A percentile compares a stretch with the other conserved stretches of the same genome.
phyloP scores from a whole-genome alignment of 768 basidiomycete genomes.

The Boletus rubroflammeus region DNA sequence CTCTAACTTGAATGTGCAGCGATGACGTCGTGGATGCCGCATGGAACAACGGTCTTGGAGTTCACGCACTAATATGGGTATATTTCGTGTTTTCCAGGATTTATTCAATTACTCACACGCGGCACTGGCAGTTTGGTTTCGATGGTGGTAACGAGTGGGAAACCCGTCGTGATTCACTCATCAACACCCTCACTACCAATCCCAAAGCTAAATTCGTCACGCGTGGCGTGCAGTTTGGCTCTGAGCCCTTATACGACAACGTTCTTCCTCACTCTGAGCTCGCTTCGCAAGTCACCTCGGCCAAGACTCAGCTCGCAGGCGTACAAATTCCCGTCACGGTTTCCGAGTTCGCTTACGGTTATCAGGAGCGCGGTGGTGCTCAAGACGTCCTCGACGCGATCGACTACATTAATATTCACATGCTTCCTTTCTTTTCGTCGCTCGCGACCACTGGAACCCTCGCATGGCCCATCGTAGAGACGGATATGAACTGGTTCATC shows the following conservation, averaged over 20 bases:
- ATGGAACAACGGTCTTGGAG: conserved; percentile 63
- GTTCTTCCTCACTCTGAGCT: conserved; percentile 50
- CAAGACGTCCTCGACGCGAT: conserved; percentile 54
- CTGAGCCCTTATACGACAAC: conserved; percentile 62
- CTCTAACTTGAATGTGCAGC: conserved; percentile 22
- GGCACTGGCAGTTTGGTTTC: conserved; percentile 34
- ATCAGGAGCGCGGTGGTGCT: conserved; percentile 49
- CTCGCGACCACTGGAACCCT: conserved; percentile 40
- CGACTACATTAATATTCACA: conserved; percentile 65
- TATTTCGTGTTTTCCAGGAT: conserved; percentile 10
- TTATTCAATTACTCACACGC: neutral
- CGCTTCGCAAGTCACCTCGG: conserved; percentile 46
- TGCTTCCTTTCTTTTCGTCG: conserved; percentile 61
- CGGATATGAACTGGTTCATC: conserved; percentile 66
- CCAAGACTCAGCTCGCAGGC: conserved; percentile 46
- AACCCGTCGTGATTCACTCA: conserved; percentile 48
- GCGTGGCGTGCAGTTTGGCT: conserved; percentile 65
- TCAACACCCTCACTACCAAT: conserved; percentile 53
- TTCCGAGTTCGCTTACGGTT: conserved; percentile 62
- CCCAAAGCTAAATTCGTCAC: conserved; percentile 63
- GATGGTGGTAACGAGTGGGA: conserved; percentile 46
- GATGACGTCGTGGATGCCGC: conserved; percentile 66
- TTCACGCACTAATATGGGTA: conserved; percentile 75
- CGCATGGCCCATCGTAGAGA: conserved; percentile 60
- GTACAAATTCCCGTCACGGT: conserved; percentile 67